These are phyloP conservation scores for Echinochloa phyllopogon DNA, from an alignment of 176 grass and related monocot genomes.

Conservation along the genomic window DNA sequence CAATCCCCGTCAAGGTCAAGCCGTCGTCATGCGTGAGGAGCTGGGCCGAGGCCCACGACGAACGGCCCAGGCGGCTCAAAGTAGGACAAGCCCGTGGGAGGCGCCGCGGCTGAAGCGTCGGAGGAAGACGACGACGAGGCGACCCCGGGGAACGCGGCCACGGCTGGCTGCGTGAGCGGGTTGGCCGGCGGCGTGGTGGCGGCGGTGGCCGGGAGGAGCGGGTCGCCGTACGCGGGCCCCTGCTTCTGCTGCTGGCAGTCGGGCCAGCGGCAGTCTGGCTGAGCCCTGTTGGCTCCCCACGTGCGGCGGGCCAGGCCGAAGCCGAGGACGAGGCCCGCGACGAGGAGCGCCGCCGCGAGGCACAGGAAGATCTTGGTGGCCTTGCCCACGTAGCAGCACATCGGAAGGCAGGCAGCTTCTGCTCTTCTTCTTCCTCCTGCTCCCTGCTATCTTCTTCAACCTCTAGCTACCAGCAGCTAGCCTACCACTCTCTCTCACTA, in stretches of 20 bases:
- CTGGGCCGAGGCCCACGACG: slow-evolving; percentile 30
- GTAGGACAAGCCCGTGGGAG: slow-evolving; percentile 27
- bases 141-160: background rate
- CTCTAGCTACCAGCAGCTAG: background rate
- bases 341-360: slow-evolving; percentile 52
- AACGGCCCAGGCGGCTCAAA: slow-evolving; percentile 52
- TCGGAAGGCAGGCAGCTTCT: background rate
- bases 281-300: slow-evolving; percentile 54
- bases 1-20: background rate
- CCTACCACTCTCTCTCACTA: background rate
- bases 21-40: slow-evolving; percentile 39
- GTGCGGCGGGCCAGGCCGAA: slow-evolving; percentile 60
- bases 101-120: background rate
- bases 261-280: slow-evolving; percentile 53
- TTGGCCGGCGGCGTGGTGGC: slow-evolving; percentile 37
- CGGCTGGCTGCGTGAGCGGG: slow-evolving; percentile 41
- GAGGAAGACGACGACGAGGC: background rate
- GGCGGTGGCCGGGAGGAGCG: slow-evolving; percentile 58
- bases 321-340: slow-evolving; percentile 67
- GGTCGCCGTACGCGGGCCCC: slow-evolving; percentile 44
- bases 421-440: background rate
- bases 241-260: slow-evolving; percentile 46
- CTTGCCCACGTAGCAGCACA: slow-evolving; percentile 90
- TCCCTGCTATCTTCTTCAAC: background rate
- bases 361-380: slow-evolving; percentile 95